Conservation (phyloP, 2,329 filamentous ascomycete species). For the Colletotrichum nymphaeae region DNA sequence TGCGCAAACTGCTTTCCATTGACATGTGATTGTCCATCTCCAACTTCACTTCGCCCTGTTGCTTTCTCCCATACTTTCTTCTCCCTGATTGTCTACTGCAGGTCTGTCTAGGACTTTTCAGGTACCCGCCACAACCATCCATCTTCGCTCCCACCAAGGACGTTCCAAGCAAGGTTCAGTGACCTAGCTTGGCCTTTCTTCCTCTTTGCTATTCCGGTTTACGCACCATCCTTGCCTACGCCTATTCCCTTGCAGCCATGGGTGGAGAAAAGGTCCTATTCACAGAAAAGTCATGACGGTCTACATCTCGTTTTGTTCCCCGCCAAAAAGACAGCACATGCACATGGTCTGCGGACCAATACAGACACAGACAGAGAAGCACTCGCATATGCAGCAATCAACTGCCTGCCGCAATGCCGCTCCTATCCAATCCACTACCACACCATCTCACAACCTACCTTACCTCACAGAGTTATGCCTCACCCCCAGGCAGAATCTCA, state of each 20-base stretch:
- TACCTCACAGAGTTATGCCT: background rate
- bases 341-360: slow-evolving; percentile 3
- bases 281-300: slow-evolving; percentile 29
- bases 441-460: background rate
- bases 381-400: slow-evolving; percentile 6
- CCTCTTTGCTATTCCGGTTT: background rate
- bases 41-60: background rate
- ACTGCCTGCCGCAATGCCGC: slow-evolving; percentile 2
- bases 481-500: background rate
- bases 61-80: background rate
- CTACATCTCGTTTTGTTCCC: slow-evolving; percentile 17
- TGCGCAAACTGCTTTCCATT: slow-evolving; percentile 13
- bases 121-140: background rate
- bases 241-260: slow-evolving; percentile 18
- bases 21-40: slow-evolving; percentile 20
- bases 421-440: background rate
- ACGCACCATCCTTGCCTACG: background rate
- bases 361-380: background rate
- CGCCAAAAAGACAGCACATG: slow-evolving; percentile 12
- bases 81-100: background rate
- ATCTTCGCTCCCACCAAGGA: background rate
- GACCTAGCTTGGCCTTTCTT: slow-evolving; percentile 17
- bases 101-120: slow-evolving; percentile 1
- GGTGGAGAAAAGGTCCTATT: slow-evolving; percentile 4
- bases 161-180: slow-evolving; percentile 25